Percentiles rank a stretch among this genome's conserved stretches.
Evolutionary conservation across 75 land plant genomes (phyloP).

Genomic region (Sequoia sempervirens): DNA sequence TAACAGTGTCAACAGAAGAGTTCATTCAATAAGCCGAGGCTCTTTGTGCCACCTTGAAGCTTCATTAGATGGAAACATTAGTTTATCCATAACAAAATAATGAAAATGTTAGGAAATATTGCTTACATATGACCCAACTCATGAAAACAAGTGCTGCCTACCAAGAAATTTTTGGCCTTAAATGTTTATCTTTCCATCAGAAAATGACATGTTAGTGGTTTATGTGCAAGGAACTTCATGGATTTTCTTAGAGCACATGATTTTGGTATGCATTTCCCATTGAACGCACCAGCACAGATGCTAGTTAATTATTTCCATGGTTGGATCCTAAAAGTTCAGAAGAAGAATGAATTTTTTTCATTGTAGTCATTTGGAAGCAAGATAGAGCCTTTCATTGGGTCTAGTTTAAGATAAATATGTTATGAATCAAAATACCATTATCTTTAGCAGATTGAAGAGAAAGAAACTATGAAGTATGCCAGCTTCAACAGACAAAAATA

Average conservation of each 20-base stretch:
- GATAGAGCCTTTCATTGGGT: neutral
- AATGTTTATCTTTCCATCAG: neutral
- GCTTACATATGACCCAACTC: neutral
- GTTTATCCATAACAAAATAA: neutral
- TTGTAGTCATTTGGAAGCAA: neutral
- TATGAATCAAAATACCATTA: neutral
- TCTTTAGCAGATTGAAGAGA: neutral
- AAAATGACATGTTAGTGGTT: neutral
- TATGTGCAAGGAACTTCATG: neutral
- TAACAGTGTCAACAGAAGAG: neutral
- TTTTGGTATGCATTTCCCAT: neutral
- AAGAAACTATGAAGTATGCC: neutral
- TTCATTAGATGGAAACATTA: neutral
- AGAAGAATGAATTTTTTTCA: neutral
- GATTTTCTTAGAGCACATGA: neutral
- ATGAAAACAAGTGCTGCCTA: neutral
- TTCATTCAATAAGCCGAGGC: neutral
- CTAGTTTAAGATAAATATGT: slow-evolving; percentile 1
- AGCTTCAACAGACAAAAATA: neutral
- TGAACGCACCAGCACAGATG: neutral
- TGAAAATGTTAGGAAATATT: neutral
- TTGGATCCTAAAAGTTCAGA: neutral
- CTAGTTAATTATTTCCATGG: neutral
- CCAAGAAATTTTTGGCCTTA: neutral
- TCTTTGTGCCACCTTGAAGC: neutral